phyloP scores from a whole-genome alignment of 352 stramenopile genomes.

The Phytophthora capsici region DNA sequence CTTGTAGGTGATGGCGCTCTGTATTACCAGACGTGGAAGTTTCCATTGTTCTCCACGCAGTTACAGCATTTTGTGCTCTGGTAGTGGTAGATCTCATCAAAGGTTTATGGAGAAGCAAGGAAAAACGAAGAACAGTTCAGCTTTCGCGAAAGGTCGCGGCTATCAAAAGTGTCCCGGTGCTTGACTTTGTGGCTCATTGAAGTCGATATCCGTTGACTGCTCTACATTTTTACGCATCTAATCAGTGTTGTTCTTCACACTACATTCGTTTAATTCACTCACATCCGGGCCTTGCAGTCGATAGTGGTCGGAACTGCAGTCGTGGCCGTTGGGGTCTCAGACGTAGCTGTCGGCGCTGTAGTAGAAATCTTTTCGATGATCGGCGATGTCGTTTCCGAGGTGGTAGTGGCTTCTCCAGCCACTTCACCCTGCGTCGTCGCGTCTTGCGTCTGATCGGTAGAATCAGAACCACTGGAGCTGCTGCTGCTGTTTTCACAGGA shows the following conservation, averaged over 20 bases:
- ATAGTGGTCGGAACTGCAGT: slow-evolving; percentile 17
- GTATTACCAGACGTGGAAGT: no score
- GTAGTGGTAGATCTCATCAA: not conserved
- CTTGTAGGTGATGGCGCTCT: not conserved
- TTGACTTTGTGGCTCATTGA: slow-evolving; percentile 6
- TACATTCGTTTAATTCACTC: not conserved
- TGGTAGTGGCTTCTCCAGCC: slow-evolving; percentile 20
- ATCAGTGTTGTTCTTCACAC: not conserved
- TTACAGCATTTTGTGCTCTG: no score
- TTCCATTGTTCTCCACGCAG: no score
- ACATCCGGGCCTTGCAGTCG: slow-evolving; percentile 30
- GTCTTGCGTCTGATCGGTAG: slow-evolving; percentile 25
- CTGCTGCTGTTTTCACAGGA: slow-evolving; percentile 33
- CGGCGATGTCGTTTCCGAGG: slow-evolving; percentile 20
- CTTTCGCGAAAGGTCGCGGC: slow-evolving; percentile 13
- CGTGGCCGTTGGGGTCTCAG: slow-evolving; percentile 4
- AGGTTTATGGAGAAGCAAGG: not conserved
- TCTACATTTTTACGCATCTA: slow-evolving; percentile 4
- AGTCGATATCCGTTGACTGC: not conserved
- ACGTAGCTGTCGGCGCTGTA: not conserved
- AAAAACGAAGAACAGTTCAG: slow-evolving; percentile 15
- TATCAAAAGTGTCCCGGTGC: slow-evolving; percentile 11
- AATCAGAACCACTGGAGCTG: slow-evolving; percentile 27
- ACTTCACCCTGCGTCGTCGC: slow-evolving; percentile 4
- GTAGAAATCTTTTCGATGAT: slow-evolving; percentile 11